These are phyloP conservation scores for Russula earlei DNA, from an alignment of 768 basidiomycete species.

Conservation along the genomic window DNA sequence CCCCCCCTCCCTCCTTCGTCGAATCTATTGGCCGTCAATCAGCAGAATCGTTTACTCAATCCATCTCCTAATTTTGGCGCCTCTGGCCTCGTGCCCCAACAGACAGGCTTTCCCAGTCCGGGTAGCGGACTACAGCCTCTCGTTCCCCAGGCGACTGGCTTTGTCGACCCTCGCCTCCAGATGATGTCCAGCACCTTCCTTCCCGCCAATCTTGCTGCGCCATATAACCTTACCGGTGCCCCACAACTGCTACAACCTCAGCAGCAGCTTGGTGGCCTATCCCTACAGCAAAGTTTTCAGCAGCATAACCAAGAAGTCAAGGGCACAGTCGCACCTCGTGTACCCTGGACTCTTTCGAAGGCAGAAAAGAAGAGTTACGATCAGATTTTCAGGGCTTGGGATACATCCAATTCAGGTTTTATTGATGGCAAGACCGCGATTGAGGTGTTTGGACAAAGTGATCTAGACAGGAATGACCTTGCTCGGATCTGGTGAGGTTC, in stretches of 20 bases:
- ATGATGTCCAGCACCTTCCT: constrained; percentile 92
- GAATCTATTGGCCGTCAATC: constrained; percentile 36
- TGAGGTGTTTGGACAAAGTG: constrained; percentile 93
- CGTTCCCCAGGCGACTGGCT: constrained; percentile 70
- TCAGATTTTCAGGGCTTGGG: constrained; percentile 96
- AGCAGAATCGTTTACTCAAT: constrained; percentile 43
- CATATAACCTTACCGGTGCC: constrained; percentile 47
- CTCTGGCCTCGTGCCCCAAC: constrained; percentile 39
- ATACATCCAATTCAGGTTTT: constrained; percentile 68
- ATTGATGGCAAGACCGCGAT: constrained; percentile 76
- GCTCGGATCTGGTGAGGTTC: constrained; percentile 81
- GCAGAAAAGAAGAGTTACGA: constrained; percentile 96
- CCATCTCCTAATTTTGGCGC: constrained; percentile 44
- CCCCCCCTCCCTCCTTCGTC: constrained; percentile 63
- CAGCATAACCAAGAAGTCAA: constrained; percentile 72
- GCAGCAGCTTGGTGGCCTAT: constrained; percentile 33
- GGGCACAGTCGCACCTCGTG: constrained; percentile 52
- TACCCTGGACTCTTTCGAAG: constrained; percentile 82
- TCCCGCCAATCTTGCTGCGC: constrained; percentile 58
- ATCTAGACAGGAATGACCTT: constrained; percentile 78
- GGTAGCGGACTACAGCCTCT: constrained; percentile 34
- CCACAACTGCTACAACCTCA: constrained; percentile 62
- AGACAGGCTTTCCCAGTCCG: constrained; percentile 48
- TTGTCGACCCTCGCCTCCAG: constrained; percentile 70
- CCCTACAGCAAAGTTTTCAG: constrained; percentile 78